phyloP scores from a whole-genome alignment of 75 land plant species.

The Cunninghamia lanceolata region DNA sequence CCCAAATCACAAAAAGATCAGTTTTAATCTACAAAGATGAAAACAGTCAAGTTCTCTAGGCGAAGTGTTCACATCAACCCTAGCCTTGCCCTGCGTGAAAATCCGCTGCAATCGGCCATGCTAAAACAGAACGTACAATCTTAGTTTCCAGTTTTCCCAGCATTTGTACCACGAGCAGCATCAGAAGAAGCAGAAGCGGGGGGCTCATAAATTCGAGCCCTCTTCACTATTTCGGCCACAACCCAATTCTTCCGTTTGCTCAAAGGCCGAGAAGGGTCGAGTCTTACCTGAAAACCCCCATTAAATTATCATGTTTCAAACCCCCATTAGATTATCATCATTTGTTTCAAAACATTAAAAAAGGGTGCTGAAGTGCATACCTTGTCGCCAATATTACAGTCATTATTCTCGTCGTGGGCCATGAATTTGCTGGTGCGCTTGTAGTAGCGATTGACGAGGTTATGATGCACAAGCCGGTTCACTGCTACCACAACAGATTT shows the following conservation, averaged over 20 bases:
- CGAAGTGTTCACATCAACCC: too few relatives aligned
- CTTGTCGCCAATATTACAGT: conserved; percentile 91
- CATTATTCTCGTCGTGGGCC: conserved; percentile 93
- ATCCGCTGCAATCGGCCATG: too few relatives aligned
- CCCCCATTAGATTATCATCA: not conserved
- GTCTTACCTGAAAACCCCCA: conserved; percentile 53
- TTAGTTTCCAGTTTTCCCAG: too few relatives aligned
- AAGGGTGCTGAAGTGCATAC: conserved; percentile 19
- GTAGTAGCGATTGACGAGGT: conserved; percentile 68
- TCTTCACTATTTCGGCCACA: conserved; percentile 77
- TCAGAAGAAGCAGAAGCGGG: conserved; percentile 9
- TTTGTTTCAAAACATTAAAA: not conserved
- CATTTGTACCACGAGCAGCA: too few relatives aligned
- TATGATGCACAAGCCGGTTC: conserved; percentile 74
- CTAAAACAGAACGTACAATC: too few relatives aligned
- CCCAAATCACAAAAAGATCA: too few relatives aligned
- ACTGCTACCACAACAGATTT: conserved; percentile 98
- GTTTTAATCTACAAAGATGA: too few relatives aligned
- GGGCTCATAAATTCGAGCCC: conserved; percentile 54
- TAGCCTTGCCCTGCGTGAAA: too few relatives aligned
- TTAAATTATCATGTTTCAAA: not conserved
- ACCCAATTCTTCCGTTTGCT: conserved; percentile 85
- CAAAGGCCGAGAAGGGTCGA: conserved; percentile 76
- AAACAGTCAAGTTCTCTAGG: too few relatives aligned
- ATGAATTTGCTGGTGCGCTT: conserved; percentile 87